phyloP scores from a whole-genome alignment of 1,284 basidiomycete genomes.

The Fomitopsis palustris region DNA sequence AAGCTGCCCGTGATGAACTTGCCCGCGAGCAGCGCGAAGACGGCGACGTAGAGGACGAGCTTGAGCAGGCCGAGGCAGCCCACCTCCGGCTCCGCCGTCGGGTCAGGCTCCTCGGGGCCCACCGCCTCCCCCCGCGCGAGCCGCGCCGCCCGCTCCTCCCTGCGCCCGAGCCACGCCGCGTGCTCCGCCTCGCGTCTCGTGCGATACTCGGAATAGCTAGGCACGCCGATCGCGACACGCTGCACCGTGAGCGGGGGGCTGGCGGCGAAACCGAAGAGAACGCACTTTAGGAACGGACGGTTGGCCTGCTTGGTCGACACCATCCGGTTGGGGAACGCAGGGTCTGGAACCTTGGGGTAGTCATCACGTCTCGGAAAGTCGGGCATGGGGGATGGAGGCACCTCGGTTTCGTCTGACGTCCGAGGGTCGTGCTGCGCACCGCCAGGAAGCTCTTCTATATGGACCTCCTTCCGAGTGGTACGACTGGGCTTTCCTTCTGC shows the following conservation, averaged over 20 bases:
- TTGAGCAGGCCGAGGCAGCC: conserved; percentile 64
- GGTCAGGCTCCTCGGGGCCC: conserved; percentile 68
- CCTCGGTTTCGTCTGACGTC: conserved; percentile 12
- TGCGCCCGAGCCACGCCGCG: conserved; percentile 64
- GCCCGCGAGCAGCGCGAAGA: conserved; percentile 58
- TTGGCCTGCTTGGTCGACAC: conserved; percentile 78
- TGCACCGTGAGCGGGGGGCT: not conserved
- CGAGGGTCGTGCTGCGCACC: not conserved
- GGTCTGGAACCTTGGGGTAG: conserved; percentile 50
- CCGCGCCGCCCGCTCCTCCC: conserved; percentile 68
- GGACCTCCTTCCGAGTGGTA: not conserved
- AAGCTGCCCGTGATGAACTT: conserved; percentile 82
- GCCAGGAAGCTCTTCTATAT: not conserved
- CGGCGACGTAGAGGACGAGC: conserved; percentile 54
- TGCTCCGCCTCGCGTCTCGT: conserved; percentile 58
- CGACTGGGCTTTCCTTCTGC: not conserved
- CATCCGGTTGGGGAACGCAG: conserved; percentile 54
- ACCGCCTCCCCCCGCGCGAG: conserved; percentile 70
- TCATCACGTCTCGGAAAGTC: conserved; percentile 30
- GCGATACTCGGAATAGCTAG: conserved; percentile 68
- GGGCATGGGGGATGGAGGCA: conserved; percentile 23
- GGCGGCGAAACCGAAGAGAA: conserved; percentile 16
- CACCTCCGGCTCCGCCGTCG: conserved; percentile 64
- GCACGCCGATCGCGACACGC: conserved; percentile 1
- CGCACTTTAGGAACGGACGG: conserved; percentile 76